These are phyloP conservation scores for Pythium insidiosum DNA, from an alignment of 352 stramenopile species.

Conservation along the genomic window DNA sequence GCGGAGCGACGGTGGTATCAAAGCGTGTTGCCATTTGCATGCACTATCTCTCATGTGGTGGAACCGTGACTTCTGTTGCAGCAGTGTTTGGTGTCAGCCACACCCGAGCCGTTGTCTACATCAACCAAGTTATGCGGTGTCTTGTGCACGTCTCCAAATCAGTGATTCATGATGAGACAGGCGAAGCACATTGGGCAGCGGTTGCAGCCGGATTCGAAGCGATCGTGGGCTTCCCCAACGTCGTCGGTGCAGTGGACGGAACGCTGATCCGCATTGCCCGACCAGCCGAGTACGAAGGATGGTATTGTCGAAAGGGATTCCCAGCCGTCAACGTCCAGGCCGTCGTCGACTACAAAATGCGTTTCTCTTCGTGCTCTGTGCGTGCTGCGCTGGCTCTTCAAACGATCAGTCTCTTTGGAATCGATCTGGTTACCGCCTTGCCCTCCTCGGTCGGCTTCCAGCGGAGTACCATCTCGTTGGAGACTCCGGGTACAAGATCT, in stretches of 20 bases:
- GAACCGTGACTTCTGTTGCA: neutral
- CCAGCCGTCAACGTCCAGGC: conserved; percentile 2
- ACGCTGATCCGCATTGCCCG: conserved; percentile 3
- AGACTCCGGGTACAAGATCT: neutral
- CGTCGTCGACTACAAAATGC: conserved; percentile 3
- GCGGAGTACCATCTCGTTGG: neutral
- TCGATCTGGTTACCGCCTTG: neutral
- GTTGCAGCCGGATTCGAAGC: neutral
- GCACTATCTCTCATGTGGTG: neutral
- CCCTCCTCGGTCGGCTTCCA: neutral
- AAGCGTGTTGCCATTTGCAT: neutral
- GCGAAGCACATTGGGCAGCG: neutral
- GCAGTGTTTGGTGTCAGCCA: neutral
- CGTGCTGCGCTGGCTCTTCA: neutral
- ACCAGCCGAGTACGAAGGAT: conserved; percentile 4
- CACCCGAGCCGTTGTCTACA: neutral
- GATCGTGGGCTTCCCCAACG: conserved; percentile 3
- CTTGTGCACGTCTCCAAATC: neutral
- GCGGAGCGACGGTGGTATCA: neutral
- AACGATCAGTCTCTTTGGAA: neutral
- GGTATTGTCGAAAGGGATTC: conserved; percentile 11
- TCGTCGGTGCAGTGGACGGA: conserved; percentile 6
- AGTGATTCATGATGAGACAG: neutral
- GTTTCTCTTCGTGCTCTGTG: neutral
- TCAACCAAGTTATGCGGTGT: neutral